These are phyloP conservation scores for Boletus subparvulus DNA, from an alignment of 768 basidiomycete species.

Conservation along the genomic window DNA sequence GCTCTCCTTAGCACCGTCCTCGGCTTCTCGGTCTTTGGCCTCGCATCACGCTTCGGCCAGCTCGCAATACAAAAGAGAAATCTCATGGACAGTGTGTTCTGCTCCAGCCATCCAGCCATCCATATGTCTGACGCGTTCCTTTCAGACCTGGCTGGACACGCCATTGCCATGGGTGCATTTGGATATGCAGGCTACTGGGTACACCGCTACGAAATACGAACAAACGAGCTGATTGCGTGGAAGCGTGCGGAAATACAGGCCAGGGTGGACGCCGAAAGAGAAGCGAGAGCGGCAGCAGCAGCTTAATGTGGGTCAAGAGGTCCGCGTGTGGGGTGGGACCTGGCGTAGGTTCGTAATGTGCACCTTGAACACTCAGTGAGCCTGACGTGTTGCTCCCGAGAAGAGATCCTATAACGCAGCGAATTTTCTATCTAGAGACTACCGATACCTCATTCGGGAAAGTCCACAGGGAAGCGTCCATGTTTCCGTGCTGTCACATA, in stretches of 20 bases:
- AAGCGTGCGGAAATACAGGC: conserved; percentile 61
- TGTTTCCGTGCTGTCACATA: conserved; percentile 3
- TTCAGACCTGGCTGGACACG: conserved; percentile 71
- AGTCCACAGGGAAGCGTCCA: background rate
- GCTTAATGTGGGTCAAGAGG: conserved; percentile 16
- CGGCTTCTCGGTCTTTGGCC: conserved; percentile 80
- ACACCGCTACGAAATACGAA: conserved; percentile 63
- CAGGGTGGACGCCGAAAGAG: conserved; percentile 35
- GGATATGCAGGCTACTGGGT: conserved; percentile 76
- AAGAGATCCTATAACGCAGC: conserved; percentile 10
- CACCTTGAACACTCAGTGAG: background rate
- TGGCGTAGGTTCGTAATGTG: conserved; percentile 25
- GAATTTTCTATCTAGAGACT: conserved; percentile 20
- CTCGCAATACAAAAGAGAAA: conserved; percentile 81
- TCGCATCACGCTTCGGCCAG: conserved; percentile 82
- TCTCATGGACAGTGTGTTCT: conserved; percentile 72
- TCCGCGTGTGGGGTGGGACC: background rate
- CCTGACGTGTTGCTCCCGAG: conserved; percentile 7
- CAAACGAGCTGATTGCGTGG: conserved; percentile 57
- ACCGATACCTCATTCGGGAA: conserved; percentile 9
- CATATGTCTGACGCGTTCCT: background rate
- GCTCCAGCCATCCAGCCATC: background rate
- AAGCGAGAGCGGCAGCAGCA: conserved; percentile 18
- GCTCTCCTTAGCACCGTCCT: conserved; percentile 65
- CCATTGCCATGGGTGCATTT: conserved; percentile 66